These are phyloP conservation scores for Phytopythium chamaehyphon DNA, from an alignment of 352 stramenopile genomes.

Conservation along the genomic window DNA sequence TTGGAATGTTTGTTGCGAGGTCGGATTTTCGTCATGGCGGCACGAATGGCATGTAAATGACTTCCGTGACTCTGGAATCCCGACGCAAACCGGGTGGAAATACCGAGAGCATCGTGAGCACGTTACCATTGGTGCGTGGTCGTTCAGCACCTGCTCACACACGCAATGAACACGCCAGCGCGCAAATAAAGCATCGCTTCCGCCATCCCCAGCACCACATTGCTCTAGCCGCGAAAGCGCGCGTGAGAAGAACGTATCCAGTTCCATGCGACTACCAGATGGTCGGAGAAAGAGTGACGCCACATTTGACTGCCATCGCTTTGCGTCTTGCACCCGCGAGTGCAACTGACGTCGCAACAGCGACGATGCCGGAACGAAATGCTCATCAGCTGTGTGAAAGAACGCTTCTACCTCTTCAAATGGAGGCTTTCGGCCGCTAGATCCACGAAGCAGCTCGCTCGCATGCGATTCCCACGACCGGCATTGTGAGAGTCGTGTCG, in stretches of 20 bases:
- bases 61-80: neutral
- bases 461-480: conserved; percentile 48
- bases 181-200: neutral
- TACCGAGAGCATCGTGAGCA: conserved; percentile 46
- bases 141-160: conserved; percentile 62
- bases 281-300: conserved; percentile 53
- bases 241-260: conserved; percentile 42
- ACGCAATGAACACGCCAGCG: conserved; percentile 45
- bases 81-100: conserved; percentile 63
- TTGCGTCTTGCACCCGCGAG: conserved; percentile 58
- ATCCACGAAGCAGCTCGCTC: conserved; percentile 33
- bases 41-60: neutral
- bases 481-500: conserved; percentile 48
- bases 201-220: neutral
- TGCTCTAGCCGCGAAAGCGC: conserved; percentile 12
- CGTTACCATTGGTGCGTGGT: conserved; percentile 38
- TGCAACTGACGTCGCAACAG: conserved; percentile 61
- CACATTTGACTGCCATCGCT: conserved; percentile 51
- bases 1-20: neutral
- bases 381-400: conserved; percentile 43
- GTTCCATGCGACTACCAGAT: conserved; percentile 23
- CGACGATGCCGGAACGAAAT: conserved; percentile 60
- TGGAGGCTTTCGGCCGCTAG: conserved; percentile 17
- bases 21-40: neutral
- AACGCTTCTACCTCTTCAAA: conserved; percentile 50